Percentiles rank a stretch among this genome's conserved stretches.
Conservation (phyloP, 371 early-diverging fungal species). For the Mucor piriformis region DNA sequence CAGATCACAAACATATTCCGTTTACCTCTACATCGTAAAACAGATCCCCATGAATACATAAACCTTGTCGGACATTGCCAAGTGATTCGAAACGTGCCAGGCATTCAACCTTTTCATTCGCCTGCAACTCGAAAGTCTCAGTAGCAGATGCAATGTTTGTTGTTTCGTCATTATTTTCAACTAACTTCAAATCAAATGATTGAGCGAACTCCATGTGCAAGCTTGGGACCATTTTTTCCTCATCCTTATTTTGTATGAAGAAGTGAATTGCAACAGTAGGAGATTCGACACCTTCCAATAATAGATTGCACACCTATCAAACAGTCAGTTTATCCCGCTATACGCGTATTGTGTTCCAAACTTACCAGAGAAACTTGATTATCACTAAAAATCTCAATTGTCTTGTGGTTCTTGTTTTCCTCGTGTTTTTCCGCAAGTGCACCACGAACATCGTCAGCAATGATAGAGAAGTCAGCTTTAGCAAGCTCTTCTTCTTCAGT, state of each 20-base stretch:
- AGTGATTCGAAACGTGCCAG: conserved; percentile 34
- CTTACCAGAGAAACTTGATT: conserved; percentile 38
- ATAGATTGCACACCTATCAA: conserved; percentile 15
- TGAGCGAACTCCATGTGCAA: conserved; percentile 36
- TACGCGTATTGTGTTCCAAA: background rate
- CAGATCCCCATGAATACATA: conserved; percentile 40
- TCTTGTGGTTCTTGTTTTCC: background rate
- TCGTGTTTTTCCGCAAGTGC: conserved; percentile 20
- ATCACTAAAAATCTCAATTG: conserved; percentile 20
- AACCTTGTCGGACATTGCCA: conserved; percentile 38
- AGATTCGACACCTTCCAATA: conserved; percentile 4
- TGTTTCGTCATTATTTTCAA: conserved; percentile 20
- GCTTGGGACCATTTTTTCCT: conserved; percentile 29
- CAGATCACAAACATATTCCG: background rate
- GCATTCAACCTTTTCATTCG: conserved; percentile 33
- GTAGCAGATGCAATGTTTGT: conserved; percentile 31
- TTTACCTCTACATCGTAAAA: conserved; percentile 47
- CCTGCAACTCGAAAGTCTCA: conserved; percentile 41
- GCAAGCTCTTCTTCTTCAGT: conserved; percentile 18
- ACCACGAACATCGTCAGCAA: conserved; percentile 19
- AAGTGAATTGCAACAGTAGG: conserved; percentile 20
- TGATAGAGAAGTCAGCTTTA: conserved; percentile 16
- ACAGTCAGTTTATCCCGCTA: background rate
- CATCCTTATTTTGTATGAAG: conserved; percentile 24
- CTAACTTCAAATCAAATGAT: conserved; percentile 39